Evolutionary conservation across 495 filamentous ascomycete genomes (phyloP).

Genomic region (Penicillium tannophilum): DNA sequence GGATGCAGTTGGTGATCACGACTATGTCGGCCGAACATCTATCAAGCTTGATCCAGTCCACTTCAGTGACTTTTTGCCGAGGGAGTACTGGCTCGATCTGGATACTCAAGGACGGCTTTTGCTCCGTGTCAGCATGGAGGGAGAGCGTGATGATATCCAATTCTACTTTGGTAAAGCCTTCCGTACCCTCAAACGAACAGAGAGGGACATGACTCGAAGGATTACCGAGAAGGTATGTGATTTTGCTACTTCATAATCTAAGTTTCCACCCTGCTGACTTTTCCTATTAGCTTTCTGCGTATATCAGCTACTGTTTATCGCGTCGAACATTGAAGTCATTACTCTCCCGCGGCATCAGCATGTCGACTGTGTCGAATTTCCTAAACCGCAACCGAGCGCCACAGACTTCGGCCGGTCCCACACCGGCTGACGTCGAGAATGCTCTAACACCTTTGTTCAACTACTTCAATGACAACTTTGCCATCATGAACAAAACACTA

Average conservation of each 20-base stretch:
- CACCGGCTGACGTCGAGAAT: slow-evolving; percentile 72
- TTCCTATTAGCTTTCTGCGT: slow-evolving; percentile 73
- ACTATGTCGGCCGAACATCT: slow-evolving; percentile 92
- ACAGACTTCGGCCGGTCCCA: slow-evolving; percentile 59
- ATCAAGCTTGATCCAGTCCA: slow-evolving; percentile 93
- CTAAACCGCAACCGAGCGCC: slow-evolving; percentile 64
- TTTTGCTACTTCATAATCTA: neutral
- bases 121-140: slow-evolving; percentile 95
- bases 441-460: slow-evolving; percentile 87
- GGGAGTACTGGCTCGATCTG: slow-evolving; percentile 96
- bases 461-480: slow-evolving; percentile 99
- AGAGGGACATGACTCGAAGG: slow-evolving; percentile 96
- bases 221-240: slow-evolving; percentile 90
- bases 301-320: slow-evolving; percentile 89
- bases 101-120: slow-evolving; percentile 93
- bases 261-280: neutral
- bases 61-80: slow-evolving; percentile 92
- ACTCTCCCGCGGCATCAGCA: slow-evolving; percentile 69
- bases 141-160: slow-evolving; percentile 96
- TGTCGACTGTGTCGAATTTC: slow-evolving; percentile 78
- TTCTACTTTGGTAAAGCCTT: slow-evolving; percentile 99
- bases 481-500: slow-evolving; percentile 95
- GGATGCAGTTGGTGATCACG: slow-evolving; percentile 95
- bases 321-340: slow-evolving; percentile 74
- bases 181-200: slow-evolving; percentile 88